Evolutionary conservation across 1,284 basidiomycete genomes (phyloP), one percentile per base, ranked within the genome.

Genomic region (Rhodotorula mucilaginosa): DNA sequence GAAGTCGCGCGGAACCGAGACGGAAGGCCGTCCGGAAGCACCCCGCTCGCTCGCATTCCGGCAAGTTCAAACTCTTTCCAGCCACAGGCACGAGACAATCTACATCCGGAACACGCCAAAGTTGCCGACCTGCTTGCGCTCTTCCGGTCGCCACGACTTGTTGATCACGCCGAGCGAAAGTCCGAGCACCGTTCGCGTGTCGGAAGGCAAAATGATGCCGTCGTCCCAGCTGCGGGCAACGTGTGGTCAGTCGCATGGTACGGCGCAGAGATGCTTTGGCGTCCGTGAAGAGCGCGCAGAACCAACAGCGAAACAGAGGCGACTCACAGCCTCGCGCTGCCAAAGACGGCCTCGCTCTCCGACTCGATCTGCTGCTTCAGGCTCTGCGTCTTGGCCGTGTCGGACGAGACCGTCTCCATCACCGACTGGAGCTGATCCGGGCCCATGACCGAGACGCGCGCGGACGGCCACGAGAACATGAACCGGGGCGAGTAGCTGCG

Each of bases 381-480:
- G 8, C 86, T 85, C 16, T 85, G 82, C 77, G 92, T 91, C 77
- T 91, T 90, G 2, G 85, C 82, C 16, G 90, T 89, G 77, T 93
- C 90, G 80, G 90, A 92, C 71, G 91, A 93, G 21, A 97, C 93
- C 1, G 88, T 88, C 44, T 89, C 84, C 94, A 97, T 97, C 64
- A 97, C 94, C 79, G 90, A 88, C 16, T 90, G 91, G 31, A 97
- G 86, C 80, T 97, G 94, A 58, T 89, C 91, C 3, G 91, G 58
- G 8, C 95, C 94, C 95, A 97, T 97, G 58, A 97, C 94, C n/a
- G 90, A 91, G 4, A 97, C 90, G 81, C 91, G 93, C 46, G 94
- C 92, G 77, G 95, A 96, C 70, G 94, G 94, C 94, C 95, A 97
- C 92, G 94, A 95, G 91, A 92, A 97, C 66, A 97, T 82, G 86